Conservation (phyloP, 2,329 filamentous ascomycete genomes). For the Arachnopeziza araneosa region DNA sequence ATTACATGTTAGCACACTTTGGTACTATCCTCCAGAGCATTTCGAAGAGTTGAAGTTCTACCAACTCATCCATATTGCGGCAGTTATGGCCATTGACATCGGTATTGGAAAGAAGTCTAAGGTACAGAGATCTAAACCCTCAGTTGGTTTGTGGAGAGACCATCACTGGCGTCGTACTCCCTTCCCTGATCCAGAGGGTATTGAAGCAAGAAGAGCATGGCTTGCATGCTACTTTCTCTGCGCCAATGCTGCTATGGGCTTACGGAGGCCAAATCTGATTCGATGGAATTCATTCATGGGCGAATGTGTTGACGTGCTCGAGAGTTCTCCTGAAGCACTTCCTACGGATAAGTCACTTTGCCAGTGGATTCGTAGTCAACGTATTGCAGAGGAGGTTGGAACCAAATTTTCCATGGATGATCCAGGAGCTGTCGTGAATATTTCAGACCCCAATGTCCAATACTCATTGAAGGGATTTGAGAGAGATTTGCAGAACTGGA, state of each 20-base stretch:
- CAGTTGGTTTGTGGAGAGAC: constrained; percentile 38
- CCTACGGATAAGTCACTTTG: constrained; percentile 37
- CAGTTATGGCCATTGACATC: constrained; percentile 41
- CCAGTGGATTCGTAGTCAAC: constrained; percentile 38
- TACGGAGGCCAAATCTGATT: constrained; percentile 41
- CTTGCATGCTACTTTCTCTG: constrained; percentile 32
- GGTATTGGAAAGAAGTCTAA: constrained; percentile 31
- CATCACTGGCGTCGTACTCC: constrained; percentile 38
- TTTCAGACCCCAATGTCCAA: constrained; percentile 49
- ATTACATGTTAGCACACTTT: constrained; percentile 42
- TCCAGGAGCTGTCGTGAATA: constrained; percentile 37
- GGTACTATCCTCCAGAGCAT: constrained; percentile 43
- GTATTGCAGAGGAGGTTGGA: constrained; percentile 51
- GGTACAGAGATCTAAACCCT: constrained; percentile 19
- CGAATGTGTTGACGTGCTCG: constrained; percentile 39
- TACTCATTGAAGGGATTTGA: constrained; percentile 50
- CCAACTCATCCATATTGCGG: constrained; percentile 46
- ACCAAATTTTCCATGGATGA: constrained; percentile 48
- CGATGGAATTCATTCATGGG: constrained; percentile 38
- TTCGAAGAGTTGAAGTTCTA: constrained; percentile 44
- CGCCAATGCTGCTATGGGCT: constrained; percentile 37
- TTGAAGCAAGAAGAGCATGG: constrained; percentile 33
- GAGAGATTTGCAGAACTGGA: constrained; percentile 45
- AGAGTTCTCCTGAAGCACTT: constrained; percentile 35
- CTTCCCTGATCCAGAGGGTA: constrained; percentile 29